These are phyloP conservation scores for Papiliotrema laurentii DNA, from an alignment of 1,284 basidiomycete genomes.

Conservation along the genomic window DNA sequence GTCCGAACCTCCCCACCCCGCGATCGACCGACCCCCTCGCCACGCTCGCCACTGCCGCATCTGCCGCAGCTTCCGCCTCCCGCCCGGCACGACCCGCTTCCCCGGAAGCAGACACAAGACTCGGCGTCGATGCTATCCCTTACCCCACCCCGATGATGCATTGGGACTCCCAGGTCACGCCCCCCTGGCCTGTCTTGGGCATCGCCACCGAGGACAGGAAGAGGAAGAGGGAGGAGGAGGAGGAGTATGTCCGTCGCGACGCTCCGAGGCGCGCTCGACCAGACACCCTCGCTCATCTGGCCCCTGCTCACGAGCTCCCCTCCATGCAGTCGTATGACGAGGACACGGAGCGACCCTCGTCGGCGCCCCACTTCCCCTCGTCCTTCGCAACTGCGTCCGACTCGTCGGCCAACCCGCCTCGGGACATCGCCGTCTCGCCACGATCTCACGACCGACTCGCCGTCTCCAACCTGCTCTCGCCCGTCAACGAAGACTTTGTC, in stretches of 20 bases:
- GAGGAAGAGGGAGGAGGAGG: background rate
- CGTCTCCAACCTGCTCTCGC: background rate
- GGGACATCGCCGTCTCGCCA: no score
- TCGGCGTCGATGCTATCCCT: background rate
- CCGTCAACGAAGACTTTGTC: no score
- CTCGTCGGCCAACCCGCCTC: background rate
- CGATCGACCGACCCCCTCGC: background rate
- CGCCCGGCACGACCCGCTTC: background rate
- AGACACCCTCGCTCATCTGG: background rate
- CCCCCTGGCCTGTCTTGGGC: background rate
- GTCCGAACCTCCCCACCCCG: background rate
- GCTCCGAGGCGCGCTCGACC: background rate
- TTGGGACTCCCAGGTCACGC: background rate
- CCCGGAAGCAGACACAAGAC: background rate
- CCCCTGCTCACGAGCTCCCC: background rate
- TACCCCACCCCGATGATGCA: background rate
- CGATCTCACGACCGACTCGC: background rate
- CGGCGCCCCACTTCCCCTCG: background rate
- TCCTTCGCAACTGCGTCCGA: background rate
- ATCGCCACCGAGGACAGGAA: background rate
- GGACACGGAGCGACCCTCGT: background rate
- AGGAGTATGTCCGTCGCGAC: background rate
- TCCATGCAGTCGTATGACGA: background rate
- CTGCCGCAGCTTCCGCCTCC: background rate
- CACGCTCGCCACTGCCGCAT: conserved; percentile 5